phyloP scores from a whole-genome alignment of 2,329 filamentous ascomycete genomes.

The Gyromitra esculenta region DNA sequence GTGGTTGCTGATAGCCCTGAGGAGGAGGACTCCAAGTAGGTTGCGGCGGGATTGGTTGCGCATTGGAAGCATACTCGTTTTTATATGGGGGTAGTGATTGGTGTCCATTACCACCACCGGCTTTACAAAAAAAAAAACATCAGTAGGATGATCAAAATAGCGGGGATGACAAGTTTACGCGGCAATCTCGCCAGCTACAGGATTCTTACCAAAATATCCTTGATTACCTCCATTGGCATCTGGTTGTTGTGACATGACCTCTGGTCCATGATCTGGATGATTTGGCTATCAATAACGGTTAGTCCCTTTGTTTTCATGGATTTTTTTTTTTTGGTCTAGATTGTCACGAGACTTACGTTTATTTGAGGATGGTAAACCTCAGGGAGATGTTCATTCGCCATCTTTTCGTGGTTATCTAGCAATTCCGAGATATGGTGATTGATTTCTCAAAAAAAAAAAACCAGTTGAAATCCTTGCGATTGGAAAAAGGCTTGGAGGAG shows the following conservation, averaged over 20 bases:
- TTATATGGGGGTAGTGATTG: conserved; percentile 33
- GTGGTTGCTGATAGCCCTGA: background rate
- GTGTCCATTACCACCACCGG: background rate
- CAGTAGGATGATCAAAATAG: background rate
- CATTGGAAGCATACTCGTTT: conserved; percentile 2
- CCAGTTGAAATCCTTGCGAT: background rate
- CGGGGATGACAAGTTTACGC: background rate
- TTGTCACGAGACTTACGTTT: background rate
- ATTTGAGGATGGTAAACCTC: conserved; percentile 27
- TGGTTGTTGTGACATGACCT: background rate
- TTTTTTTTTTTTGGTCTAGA: too few relatives aligned
- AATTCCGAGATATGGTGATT: conserved; percentile 7
- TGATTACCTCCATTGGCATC: background rate
- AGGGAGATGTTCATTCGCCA: conserved; percentile 13
- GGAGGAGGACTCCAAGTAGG: conserved; percentile 9
- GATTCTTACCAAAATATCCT: conserved; percentile 11
- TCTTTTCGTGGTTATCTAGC: conserved; percentile 1
- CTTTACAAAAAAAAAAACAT: conserved; percentile 2
- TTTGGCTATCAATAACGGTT: conserved; percentile 3
- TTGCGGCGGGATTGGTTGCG: conserved; percentile 4
- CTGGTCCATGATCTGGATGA: background rate
- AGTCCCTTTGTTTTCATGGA: background rate
- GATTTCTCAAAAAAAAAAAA: background rate
- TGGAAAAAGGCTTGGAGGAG: background rate
- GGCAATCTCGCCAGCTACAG: background rate